Evolutionary conservation across 2,329 filamentous ascomycete species (phyloP).

Genomic region (Parastagonospora nodorum): DNA sequence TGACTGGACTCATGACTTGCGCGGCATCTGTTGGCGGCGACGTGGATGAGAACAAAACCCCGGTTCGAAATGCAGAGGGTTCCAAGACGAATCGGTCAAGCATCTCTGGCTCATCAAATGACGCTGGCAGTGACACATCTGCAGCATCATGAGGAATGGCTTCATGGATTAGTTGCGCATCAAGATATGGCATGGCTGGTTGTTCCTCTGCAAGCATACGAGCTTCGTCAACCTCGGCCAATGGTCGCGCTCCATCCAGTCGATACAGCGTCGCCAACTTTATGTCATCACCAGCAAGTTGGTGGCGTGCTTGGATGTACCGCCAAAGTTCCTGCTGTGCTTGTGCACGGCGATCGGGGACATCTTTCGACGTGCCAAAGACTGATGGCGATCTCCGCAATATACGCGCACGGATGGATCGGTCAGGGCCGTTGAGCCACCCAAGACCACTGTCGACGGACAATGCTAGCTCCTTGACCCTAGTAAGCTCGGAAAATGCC

Average conservation of each 20-base stretch:
- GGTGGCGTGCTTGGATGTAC: slow-evolving; percentile 30
- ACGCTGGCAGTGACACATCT: slow-evolving; percentile 21
- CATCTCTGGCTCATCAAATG: slow-evolving; percentile 27
- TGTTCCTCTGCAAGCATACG: slow-evolving; percentile 19
- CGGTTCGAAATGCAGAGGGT: slow-evolving; percentile 19
- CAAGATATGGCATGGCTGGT: slow-evolving; percentile 36
- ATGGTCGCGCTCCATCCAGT: slow-evolving; percentile 21
- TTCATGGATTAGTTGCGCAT: slow-evolving; percentile 33
- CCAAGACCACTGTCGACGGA: slow-evolving; percentile 71
- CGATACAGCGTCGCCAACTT: slow-evolving; percentile 36
- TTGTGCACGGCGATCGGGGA: slow-evolving; percentile 46
- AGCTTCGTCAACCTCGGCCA: slow-evolving; percentile 19
- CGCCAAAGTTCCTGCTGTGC: slow-evolving; percentile 46
- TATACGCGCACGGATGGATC: slow-evolving; percentile 55
- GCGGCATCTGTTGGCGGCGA: slow-evolving; percentile 27
- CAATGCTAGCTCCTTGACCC: slow-evolving; percentile 67
- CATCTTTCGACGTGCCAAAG: slow-evolving; percentile 51
- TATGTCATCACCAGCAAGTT: slow-evolving; percentile 24
- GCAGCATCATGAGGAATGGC: slow-evolving; percentile 26
- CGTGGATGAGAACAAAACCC: slow-evolving; percentile 43
- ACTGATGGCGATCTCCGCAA: slow-evolving; percentile 51
- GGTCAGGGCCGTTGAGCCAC: slow-evolving; percentile 68
- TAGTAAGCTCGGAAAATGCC: slow-evolving; percentile 62
- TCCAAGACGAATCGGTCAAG: slow-evolving; percentile 24
- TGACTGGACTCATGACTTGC: slow-evolving; percentile 46